phyloP scores from a whole-genome alignment of 2,329 filamentous ascomycete species.

The Neophaeococcomyces aloes region DNA sequence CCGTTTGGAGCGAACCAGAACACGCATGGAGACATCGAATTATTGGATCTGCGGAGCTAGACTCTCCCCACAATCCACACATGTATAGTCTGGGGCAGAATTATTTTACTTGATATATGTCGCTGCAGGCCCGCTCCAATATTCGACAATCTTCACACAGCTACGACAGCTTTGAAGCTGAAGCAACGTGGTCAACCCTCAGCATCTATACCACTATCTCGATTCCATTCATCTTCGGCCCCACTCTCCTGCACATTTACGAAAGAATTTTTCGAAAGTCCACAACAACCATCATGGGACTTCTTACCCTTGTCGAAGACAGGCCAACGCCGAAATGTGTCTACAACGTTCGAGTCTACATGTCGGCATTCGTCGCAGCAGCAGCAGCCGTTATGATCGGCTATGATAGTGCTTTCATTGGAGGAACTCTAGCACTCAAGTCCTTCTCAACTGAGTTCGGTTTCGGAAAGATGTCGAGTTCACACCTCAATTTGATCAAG shows the following conservation, averaged over 20 bases:
- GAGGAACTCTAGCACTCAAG: conserved; percentile 59
- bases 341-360: conserved; percentile 51
- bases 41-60: no score
- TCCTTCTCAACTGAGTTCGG: conserved; percentile 61
- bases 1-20: no score
- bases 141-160: no score
- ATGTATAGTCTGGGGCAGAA: no score
- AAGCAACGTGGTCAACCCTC: background rate
- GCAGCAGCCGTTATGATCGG: conserved; percentile 51
- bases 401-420: conserved; percentile 67
- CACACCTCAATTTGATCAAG: conserved; percentile 49
- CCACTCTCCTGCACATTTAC: background rate
- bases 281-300: conserved; percentile 28
- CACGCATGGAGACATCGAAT: no score
- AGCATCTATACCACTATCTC: background rate
- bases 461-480: conserved; percentile 42
- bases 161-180: background rate
- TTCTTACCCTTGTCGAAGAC: conserved; percentile 33
- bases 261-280: conserved; percentile 7
- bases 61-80: no score
- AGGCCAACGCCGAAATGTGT: conserved; percentile 47
- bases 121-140: no score
- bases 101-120: no score
- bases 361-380: conserved; percentile 44
- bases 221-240: no score